These are phyloP conservation scores for Geotrichum macrosporum DNA, from an alignment of 1,139 yeast species.

Conservation along the genomic window DNA sequence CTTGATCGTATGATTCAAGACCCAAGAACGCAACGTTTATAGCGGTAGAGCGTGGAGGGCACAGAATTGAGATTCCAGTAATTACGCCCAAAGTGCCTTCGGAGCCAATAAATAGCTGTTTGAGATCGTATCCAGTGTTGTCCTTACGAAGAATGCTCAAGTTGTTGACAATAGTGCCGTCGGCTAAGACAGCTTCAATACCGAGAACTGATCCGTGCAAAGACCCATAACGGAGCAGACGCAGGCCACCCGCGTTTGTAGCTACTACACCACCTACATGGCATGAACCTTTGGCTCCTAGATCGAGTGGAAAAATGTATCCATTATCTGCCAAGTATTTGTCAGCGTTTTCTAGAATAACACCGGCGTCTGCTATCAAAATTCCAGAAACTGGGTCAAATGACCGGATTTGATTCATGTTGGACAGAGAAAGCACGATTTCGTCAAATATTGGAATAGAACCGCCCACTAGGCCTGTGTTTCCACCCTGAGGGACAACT, in stretches of 20 bases:
- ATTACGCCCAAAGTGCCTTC: constrained; percentile 90
- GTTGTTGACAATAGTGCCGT: constrained; percentile 77
- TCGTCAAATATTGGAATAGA: constrained; percentile 92
- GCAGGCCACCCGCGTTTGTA: constrained; percentile 93
- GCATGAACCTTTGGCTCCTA: constrained; percentile 97
- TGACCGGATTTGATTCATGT: constrained; percentile 71
- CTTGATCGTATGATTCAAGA: constrained; percentile 72
- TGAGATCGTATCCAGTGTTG: constrained; percentile 89
- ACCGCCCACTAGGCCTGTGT: constrained; percentile 95
- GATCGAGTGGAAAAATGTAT: constrained; percentile 86
- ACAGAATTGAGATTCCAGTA: constrained; percentile 82
- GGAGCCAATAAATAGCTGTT: constrained; percentile 86
- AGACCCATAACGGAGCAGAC: constrained; percentile 85
- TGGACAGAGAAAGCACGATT: constrained; percentile 64
- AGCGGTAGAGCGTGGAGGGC: constrained; percentile 88
- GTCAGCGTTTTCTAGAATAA: constrained; percentile 83
- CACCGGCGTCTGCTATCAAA: constrained; percentile 85
- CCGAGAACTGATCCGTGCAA: constrained; percentile 91
- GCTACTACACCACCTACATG: constrained; percentile 96
- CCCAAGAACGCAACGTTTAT: constrained; percentile 88
- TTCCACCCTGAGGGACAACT: constrained; percentile 96
- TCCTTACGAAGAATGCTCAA: constrained; percentile 84
- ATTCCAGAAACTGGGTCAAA: constrained; percentile 84
- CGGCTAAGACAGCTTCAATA: constrained; percentile 83
- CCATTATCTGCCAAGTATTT: constrained; percentile 72